Percentiles rank a stretch among this genome's conserved stretches.
Conservation (phyloP, 306 rosid genomes). For the Corylus americana region DNA sequence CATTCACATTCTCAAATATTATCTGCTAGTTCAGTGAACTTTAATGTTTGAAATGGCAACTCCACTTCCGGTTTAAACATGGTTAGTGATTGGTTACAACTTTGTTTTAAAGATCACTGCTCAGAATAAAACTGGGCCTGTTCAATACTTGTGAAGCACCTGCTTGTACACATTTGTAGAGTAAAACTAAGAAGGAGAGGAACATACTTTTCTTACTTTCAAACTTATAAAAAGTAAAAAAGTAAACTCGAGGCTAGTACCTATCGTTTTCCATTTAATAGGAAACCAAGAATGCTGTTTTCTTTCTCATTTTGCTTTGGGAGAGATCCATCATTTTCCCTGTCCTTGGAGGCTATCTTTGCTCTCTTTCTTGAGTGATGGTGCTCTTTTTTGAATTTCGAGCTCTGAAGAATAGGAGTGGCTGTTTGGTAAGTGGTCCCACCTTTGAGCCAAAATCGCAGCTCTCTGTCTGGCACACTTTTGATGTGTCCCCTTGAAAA, state of each 20-base stretch:
- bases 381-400: too few relatives aligned
- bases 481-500: background rate
- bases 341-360: too few relatives aligned
- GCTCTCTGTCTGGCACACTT: background rate
- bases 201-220: background rate
- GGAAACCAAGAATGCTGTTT: background rate
- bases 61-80: background rate
- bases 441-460: background rate
- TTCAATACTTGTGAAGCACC: background rate
- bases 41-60: background rate
- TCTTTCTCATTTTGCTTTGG: too few relatives aligned
- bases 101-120: too few relatives aligned
- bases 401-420: too few relatives aligned
- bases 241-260: background rate
- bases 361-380: too few relatives aligned
- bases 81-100: background rate
- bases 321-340: too few relatives aligned
- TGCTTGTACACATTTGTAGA: background rate
- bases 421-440: background rate
- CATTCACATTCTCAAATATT: background rate
- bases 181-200: background rate
- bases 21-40: background rate
- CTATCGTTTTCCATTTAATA: background rate
- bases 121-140: background rate
- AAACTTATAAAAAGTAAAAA: background rate